Base-by-base conservation (phyloP, 2,329 filamentous ascomycete genomes). In the Chaetomium sp. region DNA sequence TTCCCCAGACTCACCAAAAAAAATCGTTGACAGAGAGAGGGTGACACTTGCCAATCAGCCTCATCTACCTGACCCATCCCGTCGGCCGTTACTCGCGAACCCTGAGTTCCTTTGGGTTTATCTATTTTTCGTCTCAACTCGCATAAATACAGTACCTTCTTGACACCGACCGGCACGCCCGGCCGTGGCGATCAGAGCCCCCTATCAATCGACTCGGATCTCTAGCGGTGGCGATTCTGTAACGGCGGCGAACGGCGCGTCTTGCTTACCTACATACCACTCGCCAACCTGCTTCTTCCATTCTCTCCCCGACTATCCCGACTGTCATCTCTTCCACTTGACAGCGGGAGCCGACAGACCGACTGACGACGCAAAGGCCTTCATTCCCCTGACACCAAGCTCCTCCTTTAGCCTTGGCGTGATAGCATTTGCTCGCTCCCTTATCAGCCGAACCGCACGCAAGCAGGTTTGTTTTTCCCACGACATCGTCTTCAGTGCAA, bases 331-430 rank as follows among this genome's bases (percentile, higher is more conserved):
- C 33, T 19, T 21, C 31, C 31, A 6, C 2, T 42, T 27, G 9
- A 27, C n/a, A 35, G 49, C 49, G 8, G 13, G 23, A 42, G 10
- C 8, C 31, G 31, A 33, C 16, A 16, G 38, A 42, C 38, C 16
- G 38, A 9, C 16, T 59, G 13, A 45, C 50, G n/a, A n/a, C n/a
- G n/a, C 42, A 27, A 35, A 42, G 29, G 59, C 59, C 60, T 60
- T 63, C 64, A 58, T 29, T 50, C 33, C 56, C 53, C 42, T 49
- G 25, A 56, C 60, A 62, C 51, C 55, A 54, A 33, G 25, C 65
- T 57, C 38, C 51, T 55, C 57, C 53, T 58, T 64, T 62, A 65
- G 61, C 61, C 66, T 68, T 69, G 67, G 67, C 67, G 66, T 63
- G 67, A 64, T 66, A 63, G 53, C 42, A 58, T 51, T 61, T 56